phyloP scores from a whole-genome alignment of 2,329 filamentous ascomycete species.

The Anthostomella pinea region DNA sequence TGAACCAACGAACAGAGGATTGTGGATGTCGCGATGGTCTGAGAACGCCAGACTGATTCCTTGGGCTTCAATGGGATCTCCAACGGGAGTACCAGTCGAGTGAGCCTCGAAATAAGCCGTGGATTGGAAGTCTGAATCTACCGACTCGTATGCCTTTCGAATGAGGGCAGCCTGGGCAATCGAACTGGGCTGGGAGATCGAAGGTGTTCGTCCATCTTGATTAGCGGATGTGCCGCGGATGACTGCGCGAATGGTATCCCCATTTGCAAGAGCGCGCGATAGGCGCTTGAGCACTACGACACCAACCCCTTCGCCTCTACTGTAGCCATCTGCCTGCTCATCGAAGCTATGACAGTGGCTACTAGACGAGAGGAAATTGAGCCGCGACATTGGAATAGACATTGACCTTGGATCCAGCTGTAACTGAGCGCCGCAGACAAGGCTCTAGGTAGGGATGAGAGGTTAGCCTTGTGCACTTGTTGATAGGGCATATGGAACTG shows the following conservation, averaged over 20 bases:
- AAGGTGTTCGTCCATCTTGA: slow-evolving; percentile 35
- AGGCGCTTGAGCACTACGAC: slow-evolving; percentile 41
- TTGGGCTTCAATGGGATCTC: slow-evolving; percentile 34
- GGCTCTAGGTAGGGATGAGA: no score
- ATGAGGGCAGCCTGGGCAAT: slow-evolving; percentile 30
- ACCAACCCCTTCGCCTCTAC: slow-evolving; percentile 41
- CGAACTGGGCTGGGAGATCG: slow-evolving; percentile 22
- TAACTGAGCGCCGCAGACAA: slow-evolving; percentile 1
- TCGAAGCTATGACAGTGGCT: slow-evolving; percentile 34
- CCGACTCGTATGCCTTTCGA: slow-evolving; percentile 20
- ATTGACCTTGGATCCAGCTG: slow-evolving; percentile 1
- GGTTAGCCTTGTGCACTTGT: no score
- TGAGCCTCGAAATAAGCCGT: slow-evolving; percentile 35
- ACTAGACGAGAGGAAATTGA: slow-evolving; percentile 9
- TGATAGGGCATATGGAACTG: not conserved
- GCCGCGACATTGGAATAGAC: not conserved
- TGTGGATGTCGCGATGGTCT: not conserved
- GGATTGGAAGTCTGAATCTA: slow-evolving; percentile 19
- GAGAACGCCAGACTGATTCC: slow-evolving; percentile 1
- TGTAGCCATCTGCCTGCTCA: slow-evolving; percentile 40
- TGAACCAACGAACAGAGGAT: slow-evolving; percentile 3
- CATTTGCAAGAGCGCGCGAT: slow-evolving; percentile 38
- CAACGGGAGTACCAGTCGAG: slow-evolving; percentile 35
- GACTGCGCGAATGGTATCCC: slow-evolving; percentile 34
- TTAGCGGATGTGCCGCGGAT: slow-evolving; percentile 33